Conservation (phyloP, 2,329 filamentous ascomycete genomes). For the Cordyceps fumosorosea region DNA sequence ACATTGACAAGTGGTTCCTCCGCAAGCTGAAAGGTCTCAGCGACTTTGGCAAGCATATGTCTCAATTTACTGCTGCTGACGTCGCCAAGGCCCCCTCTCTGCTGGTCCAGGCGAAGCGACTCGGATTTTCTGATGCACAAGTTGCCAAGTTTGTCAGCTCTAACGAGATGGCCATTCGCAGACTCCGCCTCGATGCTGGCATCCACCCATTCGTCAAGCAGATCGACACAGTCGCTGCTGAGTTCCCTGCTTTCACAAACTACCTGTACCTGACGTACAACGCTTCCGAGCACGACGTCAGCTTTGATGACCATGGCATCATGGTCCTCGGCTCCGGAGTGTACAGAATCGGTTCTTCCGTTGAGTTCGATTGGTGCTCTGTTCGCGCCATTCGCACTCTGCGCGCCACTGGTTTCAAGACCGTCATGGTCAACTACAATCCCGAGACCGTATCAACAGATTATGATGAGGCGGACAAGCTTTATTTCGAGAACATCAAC, state of each 20-base stretch:
- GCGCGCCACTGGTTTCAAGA: conserved; percentile 78
- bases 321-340: conserved; percentile 97
- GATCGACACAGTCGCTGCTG: conserved; percentile 95
- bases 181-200: conserved; percentile 74
- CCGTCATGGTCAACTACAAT: conserved; percentile 93
- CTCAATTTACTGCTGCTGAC: conserved; percentile 56
- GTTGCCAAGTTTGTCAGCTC: conserved; percentile 91
- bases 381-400: conserved; percentile 90
- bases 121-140: conserved; percentile 92
- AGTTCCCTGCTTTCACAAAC: conserved; percentile 92
- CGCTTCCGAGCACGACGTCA: conserved; percentile 74
- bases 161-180: conserved; percentile 84
- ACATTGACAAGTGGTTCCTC: conserved; percentile 99
- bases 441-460: conserved; percentile 87
- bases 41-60: conserved; percentile 79
- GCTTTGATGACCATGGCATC: conserved; percentile 81
- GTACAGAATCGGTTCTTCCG: conserved; percentile 93
- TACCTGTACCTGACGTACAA: conserved; percentile 98
- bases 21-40: conserved; percentile 84
- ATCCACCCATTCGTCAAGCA: conserved; percentile 92
- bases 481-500: conserved; percentile 96
- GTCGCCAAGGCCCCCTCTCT: conserved; percentile 57
- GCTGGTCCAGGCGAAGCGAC: conserved; percentile 79
- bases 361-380: conserved; percentile 99
- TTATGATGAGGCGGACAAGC: conserved; percentile 86